Conservation (phyloP, 768 basidiomycete genomes). For the Cytidiella melzeri region DNA sequence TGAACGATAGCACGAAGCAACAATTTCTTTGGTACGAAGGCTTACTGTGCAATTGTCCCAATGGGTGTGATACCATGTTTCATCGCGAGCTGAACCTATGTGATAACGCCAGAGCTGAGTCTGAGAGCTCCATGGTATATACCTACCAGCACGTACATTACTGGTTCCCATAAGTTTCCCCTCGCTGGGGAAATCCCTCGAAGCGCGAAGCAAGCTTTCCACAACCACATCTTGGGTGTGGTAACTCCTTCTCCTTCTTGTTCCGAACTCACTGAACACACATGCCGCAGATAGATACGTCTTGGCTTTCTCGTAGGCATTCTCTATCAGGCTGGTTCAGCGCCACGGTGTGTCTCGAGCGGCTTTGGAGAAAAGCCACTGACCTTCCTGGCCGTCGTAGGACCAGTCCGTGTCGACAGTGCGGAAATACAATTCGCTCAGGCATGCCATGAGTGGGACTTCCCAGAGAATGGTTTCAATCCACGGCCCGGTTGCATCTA, state of each 20-base stretch:
- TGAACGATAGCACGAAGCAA: too few species aligned
- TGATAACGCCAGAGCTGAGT: constrained; percentile 2
- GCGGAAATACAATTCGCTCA: constrained; percentile 87
- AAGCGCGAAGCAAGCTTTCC: constrained; percentile 58
- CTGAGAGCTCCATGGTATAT: not conserved
- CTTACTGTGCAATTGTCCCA: constrained; percentile 86
- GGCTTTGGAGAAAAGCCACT: too few species aligned
- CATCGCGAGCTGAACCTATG: constrained; percentile 83
- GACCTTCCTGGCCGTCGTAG: constrained; percentile 77
- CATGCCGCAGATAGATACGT: constrained; percentile 59
- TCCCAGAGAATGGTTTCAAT: constrained; percentile 89
- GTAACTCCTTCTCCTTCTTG: constrained; percentile 72
- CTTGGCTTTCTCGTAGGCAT: constrained; percentile 67
- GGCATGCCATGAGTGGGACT: constrained; percentile 87
- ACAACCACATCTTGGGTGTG: constrained; percentile 75
- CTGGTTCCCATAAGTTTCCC: constrained; percentile 80
- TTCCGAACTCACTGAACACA: constrained; percentile 81
- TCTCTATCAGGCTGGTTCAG: constrained; percentile 51
- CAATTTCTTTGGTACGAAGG: too few species aligned
- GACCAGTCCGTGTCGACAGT: constrained; percentile 76
- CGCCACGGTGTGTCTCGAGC: too few species aligned
- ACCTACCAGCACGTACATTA: constrained; percentile 51
- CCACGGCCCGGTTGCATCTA: constrained; percentile 73
- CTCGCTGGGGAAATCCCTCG: constrained; percentile 36
- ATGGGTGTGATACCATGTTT: constrained; percentile 60